Conservation (phyloP, 306 rosid genomes). For the Malus sylvestris region DNA sequence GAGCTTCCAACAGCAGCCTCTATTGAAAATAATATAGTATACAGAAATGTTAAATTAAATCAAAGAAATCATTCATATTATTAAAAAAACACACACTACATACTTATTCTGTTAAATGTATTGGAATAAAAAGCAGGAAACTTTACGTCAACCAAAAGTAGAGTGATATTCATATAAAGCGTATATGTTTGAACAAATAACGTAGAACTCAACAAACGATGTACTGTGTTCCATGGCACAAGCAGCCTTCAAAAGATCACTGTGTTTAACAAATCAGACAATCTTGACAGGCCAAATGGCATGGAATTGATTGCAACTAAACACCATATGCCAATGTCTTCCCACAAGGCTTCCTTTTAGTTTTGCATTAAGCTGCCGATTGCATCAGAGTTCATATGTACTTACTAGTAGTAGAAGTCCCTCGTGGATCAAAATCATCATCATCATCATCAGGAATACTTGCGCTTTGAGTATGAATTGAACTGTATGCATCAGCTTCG, state of each 20-base stretch:
- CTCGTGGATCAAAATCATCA: slow-evolving; percentile 94
- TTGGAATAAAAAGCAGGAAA: not conserved
- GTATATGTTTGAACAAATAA: not conserved
- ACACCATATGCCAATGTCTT: slow-evolving; percentile 2
- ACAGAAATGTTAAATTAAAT: slow-evolving; percentile 4
- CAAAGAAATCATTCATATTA: not conserved
- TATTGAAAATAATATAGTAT: slow-evolving; percentile 33
- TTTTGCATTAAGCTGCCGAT: not conserved
- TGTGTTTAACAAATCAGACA: not conserved
- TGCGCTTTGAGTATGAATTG: slow-evolving; percentile 46
- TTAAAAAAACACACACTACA: not conserved
- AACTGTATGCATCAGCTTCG: slow-evolving; percentile 33
- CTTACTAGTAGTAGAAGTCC: slow-evolving; percentile 72
- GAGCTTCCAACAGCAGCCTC: slow-evolving; percentile 66
- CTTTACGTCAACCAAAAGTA: not conserved
- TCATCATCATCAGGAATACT: slow-evolving; percentile 37
- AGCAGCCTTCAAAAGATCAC: not conserved
- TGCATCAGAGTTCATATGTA: slow-evolving; percentile 13
- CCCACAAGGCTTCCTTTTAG: slow-evolving; percentile 8
- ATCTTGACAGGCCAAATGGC: not conserved
- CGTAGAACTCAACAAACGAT: not conserved
- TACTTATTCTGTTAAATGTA: not conserved
- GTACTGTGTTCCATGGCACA: not conserved
- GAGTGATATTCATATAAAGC: not conserved
- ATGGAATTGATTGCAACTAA: not conserved